These are phyloP conservation scores for Sugiyamaella japonica DNA, from an alignment of 1,139 yeast species.

Conservation along the genomic window DNA sequence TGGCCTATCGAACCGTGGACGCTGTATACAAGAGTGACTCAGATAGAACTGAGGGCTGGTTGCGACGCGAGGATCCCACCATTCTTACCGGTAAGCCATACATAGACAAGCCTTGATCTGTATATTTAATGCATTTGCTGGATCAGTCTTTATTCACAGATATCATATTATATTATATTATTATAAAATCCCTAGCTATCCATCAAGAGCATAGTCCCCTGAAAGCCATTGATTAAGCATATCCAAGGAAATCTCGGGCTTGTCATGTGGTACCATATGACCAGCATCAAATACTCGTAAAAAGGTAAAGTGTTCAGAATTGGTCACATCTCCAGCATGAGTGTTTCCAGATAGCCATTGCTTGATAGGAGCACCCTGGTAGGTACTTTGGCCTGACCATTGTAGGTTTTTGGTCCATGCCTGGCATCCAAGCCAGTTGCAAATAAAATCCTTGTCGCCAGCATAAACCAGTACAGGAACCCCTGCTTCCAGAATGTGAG, in stretches of 20 bases:
- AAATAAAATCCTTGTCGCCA: conserved; percentile 87
- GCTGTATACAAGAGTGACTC: conserved; percentile 13
- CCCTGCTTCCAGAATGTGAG: conserved; percentile 53
- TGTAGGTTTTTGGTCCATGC: conserved; percentile 74
- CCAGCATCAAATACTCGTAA: conserved; percentile 67
- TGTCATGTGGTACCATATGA: conserved; percentile 75
- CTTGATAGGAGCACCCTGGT: conserved; percentile 34
- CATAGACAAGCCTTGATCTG: not conserved
- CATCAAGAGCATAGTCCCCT: conserved; percentile 37
- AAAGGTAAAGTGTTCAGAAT: conserved; percentile 57
- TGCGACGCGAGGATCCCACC: conserved; percentile 16
- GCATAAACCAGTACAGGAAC: conserved; percentile 80
- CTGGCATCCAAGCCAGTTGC: conserved; percentile 86
- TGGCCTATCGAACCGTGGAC: conserved; percentile 12
- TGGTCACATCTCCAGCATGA: conserved; percentile 58
- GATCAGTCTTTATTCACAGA: no score
- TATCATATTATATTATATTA: not conserved
- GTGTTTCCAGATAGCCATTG: conserved; percentile 38
- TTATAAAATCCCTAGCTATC: not conserved
- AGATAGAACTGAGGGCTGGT: conserved; percentile 26
- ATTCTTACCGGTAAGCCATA: conserved; percentile 1
- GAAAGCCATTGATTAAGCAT: conserved; percentile 78
- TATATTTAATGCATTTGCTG: not conserved
- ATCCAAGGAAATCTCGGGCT: conserved; percentile 69
- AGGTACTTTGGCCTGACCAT: conserved; percentile 49